Evolutionary conservation across 75 land plant genomes (phyloP).

Genomic region (Picea sitchensis): DNA sequence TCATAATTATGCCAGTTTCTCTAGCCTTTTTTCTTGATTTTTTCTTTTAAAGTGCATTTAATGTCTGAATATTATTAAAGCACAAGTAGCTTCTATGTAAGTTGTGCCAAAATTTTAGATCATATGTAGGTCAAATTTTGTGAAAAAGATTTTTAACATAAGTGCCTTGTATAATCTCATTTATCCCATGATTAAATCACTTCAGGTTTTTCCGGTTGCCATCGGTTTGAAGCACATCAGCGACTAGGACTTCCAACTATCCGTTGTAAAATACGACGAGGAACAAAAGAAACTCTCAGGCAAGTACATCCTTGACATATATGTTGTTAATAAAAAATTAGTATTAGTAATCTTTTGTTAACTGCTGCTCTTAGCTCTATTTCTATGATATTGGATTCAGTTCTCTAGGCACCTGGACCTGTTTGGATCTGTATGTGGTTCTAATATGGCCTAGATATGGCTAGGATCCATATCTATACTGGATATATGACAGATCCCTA

Average conservation of each 20-base stretch:
- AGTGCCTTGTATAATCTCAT: neutral
- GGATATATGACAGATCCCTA: too few relatives aligned
- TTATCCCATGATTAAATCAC: neutral
- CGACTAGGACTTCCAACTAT: slow-evolving; percentile 90
- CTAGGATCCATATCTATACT: too few relatives aligned
- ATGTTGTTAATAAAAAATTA: too few relatives aligned
- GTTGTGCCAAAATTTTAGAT: neutral
- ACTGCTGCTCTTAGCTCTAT: too few relatives aligned
- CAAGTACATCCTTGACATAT: neutral
- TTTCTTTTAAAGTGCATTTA: neutral
- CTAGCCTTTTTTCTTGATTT: neutral
- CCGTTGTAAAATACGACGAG: slow-evolving; percentile 85
- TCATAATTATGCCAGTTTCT: neutral
- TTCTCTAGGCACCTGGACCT: too few relatives aligned
- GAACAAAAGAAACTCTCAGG: slow-evolving; percentile 95
- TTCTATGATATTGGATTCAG: too few relatives aligned
- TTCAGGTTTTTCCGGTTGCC: slow-evolving; percentile 96
- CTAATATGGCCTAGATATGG: too few relatives aligned
- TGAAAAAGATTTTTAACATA: neutral
- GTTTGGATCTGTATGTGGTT: too few relatives aligned
- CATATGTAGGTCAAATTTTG: neutral
- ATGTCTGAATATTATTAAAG: neutral
- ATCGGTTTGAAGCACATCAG: slow-evolving; percentile 96
- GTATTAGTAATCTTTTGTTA: too few relatives aligned
- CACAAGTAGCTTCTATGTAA: neutral